Evolutionary conservation across 1,284 basidiomycete genomes (phyloP), one percentile per base, ranked within the genome.

Genomic region (Agroathelia rolfsii): DNA sequence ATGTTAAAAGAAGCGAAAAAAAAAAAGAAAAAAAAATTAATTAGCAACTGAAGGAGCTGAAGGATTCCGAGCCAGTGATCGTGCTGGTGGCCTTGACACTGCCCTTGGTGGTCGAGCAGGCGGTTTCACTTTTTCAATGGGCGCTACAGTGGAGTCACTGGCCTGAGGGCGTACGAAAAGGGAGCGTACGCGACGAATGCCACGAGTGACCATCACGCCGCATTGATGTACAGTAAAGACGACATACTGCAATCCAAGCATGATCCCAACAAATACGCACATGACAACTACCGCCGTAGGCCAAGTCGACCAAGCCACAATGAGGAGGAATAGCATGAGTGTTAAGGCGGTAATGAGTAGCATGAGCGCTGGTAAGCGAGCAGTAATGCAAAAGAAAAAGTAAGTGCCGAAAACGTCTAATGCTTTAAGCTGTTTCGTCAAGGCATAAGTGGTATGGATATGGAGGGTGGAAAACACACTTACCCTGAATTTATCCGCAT

Each of bases 331-430:
- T 1, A 50, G 41, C 59, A 74, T 71, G 7, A 83, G 57, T 5
- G 72, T 53, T 14, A 67, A 30, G 0, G 69, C 59, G 7, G 74
- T 67, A 25, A 61, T 34, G 37, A 76, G 59, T 58, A 75, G 66
- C 47, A 69, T 69, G 10, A 79, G 39, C 0, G 67, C 62, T 0
- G 79, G 77, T 13, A 77, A 55, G 15, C 77, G 66, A 10, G 78
- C 63, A 3, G 72, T 69, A 12, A 82, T 59, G 23, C 70, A 59
- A 51, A 82, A 81, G 54, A 78, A 81, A 37, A 76, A 58, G 48
- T 74, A 77, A 7, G 64, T 63, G 23, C 55, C 58, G 43, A 72
- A 74, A 11, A 81, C 43, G 47, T 80, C 78, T 7, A 49, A 51
- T 0, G 77, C 70, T 28, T 69, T 59, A 17, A 35, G 49, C 72